These are phyloP conservation scores for Schrenkiella parvula DNA, from an alignment of 345 rosid species.

Conservation along the genomic window DNA sequence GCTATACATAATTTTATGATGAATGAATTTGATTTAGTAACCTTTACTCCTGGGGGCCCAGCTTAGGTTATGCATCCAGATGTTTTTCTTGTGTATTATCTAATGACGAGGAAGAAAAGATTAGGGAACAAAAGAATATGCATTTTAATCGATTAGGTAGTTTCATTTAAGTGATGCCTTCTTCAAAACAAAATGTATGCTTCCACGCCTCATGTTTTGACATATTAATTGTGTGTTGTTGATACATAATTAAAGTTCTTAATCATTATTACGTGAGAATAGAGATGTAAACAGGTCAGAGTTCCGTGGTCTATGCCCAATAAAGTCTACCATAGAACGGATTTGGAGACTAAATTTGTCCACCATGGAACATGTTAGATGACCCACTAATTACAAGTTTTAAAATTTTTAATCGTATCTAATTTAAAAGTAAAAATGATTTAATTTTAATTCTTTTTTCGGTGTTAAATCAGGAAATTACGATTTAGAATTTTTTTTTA, in stretches of 20 bases:
- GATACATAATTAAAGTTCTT: not conserved
- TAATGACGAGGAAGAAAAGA: not conserved
- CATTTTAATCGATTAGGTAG: constrained; percentile 19
- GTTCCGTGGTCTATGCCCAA: too few species aligned
- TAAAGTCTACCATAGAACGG: too few species aligned
- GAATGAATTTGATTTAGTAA: not conserved
- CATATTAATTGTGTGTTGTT: not conserved
- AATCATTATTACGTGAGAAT: not conserved
- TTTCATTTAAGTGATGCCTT: constrained; percentile 13
- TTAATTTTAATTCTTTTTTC: too few species aligned
- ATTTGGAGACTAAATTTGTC: too few species aligned
- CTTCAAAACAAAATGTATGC: constrained; percentile 8
- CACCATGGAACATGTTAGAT: too few species aligned
- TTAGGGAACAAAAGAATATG: constrained; percentile 4
- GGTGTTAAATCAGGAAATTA: too few species aligned
- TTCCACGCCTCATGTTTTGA: not conserved
- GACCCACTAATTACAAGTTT: too few species aligned
- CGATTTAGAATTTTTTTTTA: too few species aligned
- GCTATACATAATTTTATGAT: not conserved
- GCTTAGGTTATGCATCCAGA: not conserved
- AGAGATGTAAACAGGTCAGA: too few species aligned
- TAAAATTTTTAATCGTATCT: too few species aligned
- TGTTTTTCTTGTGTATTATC: not conserved
- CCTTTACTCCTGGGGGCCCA: not conserved
- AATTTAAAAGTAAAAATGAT: too few species aligned